Evolutionary conservation across 768 basidiomycete species (phyloP).

Genomic region (Termitomyces eurrhizus): DNA sequence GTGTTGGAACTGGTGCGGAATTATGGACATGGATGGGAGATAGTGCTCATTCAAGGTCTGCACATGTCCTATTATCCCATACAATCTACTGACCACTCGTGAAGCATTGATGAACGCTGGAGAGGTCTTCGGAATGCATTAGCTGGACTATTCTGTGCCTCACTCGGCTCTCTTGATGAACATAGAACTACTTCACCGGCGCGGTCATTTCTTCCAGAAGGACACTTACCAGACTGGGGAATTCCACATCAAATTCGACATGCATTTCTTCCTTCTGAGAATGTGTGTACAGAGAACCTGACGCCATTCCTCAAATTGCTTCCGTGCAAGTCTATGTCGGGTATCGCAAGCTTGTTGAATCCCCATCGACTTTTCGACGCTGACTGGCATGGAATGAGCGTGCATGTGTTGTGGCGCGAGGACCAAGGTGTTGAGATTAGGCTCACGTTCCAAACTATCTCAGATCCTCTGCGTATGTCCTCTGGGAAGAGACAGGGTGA

Average conservation of each 20-base stretch:
- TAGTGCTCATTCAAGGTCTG: constrained; percentile 46
- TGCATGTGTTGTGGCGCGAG: constrained; percentile 67
- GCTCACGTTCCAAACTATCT: constrained; percentile 71
- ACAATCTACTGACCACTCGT: constrained; percentile 1
- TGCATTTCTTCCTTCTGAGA: constrained; percentile 74
- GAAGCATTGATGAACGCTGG: constrained; percentile 77
- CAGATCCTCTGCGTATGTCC: constrained; percentile 66
- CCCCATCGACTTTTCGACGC: constrained; percentile 86
- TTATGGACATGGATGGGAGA: constrained; percentile 93
- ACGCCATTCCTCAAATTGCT: constrained; percentile 94
- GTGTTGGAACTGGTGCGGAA: constrained; percentile 83
- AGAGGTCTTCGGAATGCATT: constrained; percentile 82
- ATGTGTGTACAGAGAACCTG: constrained; percentile 96
- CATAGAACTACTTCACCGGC: constrained; percentile 69
- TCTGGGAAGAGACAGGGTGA: constrained; percentile 53
- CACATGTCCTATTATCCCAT: neutral
- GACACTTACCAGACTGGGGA: constrained; percentile 46
- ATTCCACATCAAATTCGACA: constrained; percentile 60
- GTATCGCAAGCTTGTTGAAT: constrained; percentile 78
- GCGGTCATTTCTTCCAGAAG: constrained; percentile 58
- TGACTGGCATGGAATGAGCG: constrained; percentile 85
- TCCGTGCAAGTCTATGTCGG: constrained; percentile 88
- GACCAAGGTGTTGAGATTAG: constrained; percentile 58
- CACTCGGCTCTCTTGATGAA: constrained; percentile 73
- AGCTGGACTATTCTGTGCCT: constrained; percentile 93